Conservation (phyloP, 768 basidiomycete genomes). For the Hydnomerulius pinastri region DNA sequence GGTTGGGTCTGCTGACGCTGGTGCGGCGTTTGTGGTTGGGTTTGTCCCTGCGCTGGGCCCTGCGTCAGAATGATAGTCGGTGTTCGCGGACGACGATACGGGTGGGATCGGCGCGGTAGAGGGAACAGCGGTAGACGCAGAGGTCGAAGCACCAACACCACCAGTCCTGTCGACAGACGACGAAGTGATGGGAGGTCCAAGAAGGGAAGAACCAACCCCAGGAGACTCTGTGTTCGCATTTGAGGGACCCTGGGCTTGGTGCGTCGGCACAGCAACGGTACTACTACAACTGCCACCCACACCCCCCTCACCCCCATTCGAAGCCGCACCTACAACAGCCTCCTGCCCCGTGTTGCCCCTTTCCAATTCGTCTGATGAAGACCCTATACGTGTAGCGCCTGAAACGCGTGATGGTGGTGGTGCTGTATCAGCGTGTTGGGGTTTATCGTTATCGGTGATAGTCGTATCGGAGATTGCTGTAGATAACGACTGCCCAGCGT, state of each 20-base stretch:
- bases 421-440: not conserved
- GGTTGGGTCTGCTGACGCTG: slow-evolving; percentile 16
- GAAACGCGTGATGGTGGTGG: slow-evolving; percentile 3
- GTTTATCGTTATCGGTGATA: slow-evolving; percentile 8
- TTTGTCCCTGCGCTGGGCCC: not conserved
- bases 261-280: slow-evolving; percentile 24
- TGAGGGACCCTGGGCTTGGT: slow-evolving; percentile 20
- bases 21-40: not conserved
- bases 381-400: slow-evolving; percentile 3
- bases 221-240: slow-evolving; percentile 18
- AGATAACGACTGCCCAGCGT: slow-evolving; percentile 7
- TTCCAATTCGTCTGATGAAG: slow-evolving; percentile 2
- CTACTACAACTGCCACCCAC: slow-evolving; percentile 16
- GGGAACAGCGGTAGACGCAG: slow-evolving; percentile 7
- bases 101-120: slow-evolving; percentile 1
- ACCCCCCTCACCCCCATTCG: slow-evolving; percentile 17
- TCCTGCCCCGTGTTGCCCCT: slow-evolving; percentile 10
- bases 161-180: too few relatives aligned
- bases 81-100: too few relatives aligned
- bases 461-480: slow-evolving; percentile 5
- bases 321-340: slow-evolving; percentile 18
- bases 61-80: too few relatives aligned
- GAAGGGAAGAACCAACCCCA: slow-evolving; percentile 11
- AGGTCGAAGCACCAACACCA: not conserved
- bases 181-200: slow-evolving; percentile 11